phyloP scores from a whole-genome alignment of 75 land plant species.

The Sequoia sempervirens region DNA sequence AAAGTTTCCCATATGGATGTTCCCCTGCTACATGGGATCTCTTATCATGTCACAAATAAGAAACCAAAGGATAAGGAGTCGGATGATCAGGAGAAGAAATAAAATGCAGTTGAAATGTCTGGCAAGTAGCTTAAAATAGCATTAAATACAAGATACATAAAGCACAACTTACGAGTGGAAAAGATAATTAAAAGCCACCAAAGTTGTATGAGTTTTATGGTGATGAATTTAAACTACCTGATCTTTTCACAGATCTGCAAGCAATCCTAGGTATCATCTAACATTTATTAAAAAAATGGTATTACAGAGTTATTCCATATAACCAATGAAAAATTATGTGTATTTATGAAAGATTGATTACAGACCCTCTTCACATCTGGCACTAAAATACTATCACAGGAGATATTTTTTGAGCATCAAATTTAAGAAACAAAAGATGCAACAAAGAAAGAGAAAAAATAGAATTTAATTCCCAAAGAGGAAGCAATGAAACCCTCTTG shows the following conservation, averaged over 20 bases:
- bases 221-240: neutral
- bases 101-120: neutral
- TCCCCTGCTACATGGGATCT: neutral
- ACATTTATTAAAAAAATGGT: neutral
- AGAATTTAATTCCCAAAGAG: no score
- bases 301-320: neutral
- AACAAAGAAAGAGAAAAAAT: neutral
- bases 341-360: neutral
- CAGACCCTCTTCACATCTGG: neutral
- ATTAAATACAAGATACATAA: neutral
- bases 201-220: neutral
- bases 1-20: neutral
- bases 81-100: neutral
- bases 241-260: neutral
- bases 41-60: neutral
- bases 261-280: neutral
- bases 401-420: neutral
- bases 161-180: neutral
- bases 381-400: neutral
- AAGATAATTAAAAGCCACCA: neutral
- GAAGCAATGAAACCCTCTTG: neutral
- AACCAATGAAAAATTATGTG: neutral
- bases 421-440: neutral
- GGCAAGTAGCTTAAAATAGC: neutral
- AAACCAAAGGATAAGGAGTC: neutral